These are phyloP conservation scores for Nakaseomyces sp. DNA, from an alignment of 1,139 yeast species.

Conservation along the genomic window DNA sequence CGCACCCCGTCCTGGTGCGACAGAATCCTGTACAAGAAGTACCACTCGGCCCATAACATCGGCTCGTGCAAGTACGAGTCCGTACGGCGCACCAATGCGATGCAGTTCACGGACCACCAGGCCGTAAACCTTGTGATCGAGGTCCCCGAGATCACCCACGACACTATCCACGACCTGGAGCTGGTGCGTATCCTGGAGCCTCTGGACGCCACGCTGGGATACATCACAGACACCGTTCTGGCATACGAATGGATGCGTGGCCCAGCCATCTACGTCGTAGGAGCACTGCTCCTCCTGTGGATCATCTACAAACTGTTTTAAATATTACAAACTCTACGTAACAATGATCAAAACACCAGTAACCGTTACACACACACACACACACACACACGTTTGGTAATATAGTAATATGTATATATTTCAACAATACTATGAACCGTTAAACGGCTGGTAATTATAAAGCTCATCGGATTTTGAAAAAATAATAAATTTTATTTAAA, in stretches of 20 bases:
- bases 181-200: conserved; percentile 5
- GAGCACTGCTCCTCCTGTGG: background rate
- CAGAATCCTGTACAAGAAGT: conserved; percentile 53
- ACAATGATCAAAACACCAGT: too few species aligned
- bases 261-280: background rate
- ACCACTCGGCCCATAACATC: conserved; percentile 22
- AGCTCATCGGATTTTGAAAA: too few species aligned
- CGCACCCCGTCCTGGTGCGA: conserved; percentile 89
- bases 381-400: too few species aligned
- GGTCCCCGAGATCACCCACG: conserved; percentile 13
- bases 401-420: too few species aligned
- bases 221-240: background rate
- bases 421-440: too few species aligned
- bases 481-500: too few species aligned
- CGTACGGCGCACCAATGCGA: conserved; percentile 15
- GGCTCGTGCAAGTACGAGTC: conserved; percentile 19
- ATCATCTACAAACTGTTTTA: background rate
- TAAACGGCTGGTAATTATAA: too few species aligned
- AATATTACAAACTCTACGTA: too few species aligned
- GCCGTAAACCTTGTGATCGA: conserved; percentile 27
- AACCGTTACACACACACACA: too few species aligned
- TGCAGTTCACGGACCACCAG: conserved; percentile 32
- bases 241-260: conserved; percentile 5
- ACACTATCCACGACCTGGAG: conserved; percentile 3
- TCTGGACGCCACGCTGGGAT: background rate